These are phyloP conservation scores for Testicularia cyperi DNA, from an alignment of 1,284 basidiomycete genomes.

Conservation along the genomic window DNA sequence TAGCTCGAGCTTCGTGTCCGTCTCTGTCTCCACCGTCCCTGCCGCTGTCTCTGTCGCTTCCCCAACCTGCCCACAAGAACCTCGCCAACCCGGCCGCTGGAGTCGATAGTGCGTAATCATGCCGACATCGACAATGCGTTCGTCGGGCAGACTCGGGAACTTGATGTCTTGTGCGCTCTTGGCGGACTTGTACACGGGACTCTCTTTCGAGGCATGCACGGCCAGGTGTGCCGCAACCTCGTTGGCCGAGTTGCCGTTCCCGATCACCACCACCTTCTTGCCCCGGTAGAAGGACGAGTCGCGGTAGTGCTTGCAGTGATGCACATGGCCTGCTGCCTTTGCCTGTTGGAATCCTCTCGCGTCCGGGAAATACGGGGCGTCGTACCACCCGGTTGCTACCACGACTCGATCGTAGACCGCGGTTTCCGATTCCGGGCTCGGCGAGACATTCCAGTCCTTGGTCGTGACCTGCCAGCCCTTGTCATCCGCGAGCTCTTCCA, in stretches of 20 bases:
- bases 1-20: constrained; percentile 16
- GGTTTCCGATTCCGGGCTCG: background rate
- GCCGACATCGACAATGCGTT: constrained; percentile 44
- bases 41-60: too few species aligned
- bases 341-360: constrained; percentile 29
- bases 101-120: constrained; percentile 26
- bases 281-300: constrained; percentile 22
- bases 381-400: constrained; percentile 48
- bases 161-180: constrained; percentile 20
- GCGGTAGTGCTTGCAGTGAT: constrained; percentile 55
- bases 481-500: constrained; percentile 31
- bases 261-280: constrained; percentile 44
- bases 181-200: constrained; percentile 32
- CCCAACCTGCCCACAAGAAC: too few species aligned
- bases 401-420: constrained; percentile 34
- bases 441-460: constrained; percentile 19
- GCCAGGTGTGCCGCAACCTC: constrained; percentile 51
- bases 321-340: constrained; percentile 15
- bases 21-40: too few species aligned
- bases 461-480: constrained; percentile 28
- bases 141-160: constrained; percentile 40
- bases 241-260: constrained; percentile 51
- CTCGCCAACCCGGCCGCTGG: constrained; percentile 1
- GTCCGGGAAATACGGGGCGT: constrained; percentile 42
- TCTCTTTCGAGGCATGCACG: constrained; percentile 8